Evolutionary conservation across 2,329 filamentous ascomycete genomes (phyloP).

Genomic region (Byssochlamys sp.): DNA sequence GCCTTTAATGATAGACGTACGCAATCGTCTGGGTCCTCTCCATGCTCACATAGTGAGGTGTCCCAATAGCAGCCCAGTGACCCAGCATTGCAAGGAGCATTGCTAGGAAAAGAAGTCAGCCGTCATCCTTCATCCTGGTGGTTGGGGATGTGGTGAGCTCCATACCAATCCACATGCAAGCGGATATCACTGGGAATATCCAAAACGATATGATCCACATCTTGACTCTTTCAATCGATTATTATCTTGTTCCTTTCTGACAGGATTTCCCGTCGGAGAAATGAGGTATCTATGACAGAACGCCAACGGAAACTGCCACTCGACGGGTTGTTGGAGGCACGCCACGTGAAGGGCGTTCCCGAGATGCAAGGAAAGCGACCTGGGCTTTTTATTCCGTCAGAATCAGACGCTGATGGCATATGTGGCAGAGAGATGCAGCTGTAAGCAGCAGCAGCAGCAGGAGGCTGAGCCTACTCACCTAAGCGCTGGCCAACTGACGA

Average conservation of each 20-base stretch:
- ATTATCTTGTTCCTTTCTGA: not conserved
- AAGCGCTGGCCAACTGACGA: not conserved
- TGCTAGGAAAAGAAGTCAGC: slow-evolving; percentile 24
- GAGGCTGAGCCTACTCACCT: not conserved
- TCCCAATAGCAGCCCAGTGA: slow-evolving; percentile 45
- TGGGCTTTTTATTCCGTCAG: too few relatives aligned
- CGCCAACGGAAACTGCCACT: too few relatives aligned
- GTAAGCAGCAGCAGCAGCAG: not conserved
- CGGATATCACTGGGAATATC: slow-evolving; percentile 52
- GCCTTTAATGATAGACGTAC: slow-evolving; percentile 24
- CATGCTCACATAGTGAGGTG: slow-evolving; percentile 47
- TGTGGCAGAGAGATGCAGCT: not conserved
- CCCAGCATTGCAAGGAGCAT: slow-evolving; percentile 53
- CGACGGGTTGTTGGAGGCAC: too few relatives aligned
- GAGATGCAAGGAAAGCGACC: too few relatives aligned
- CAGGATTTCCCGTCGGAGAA: too few relatives aligned
- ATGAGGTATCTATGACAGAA: too few relatives aligned
- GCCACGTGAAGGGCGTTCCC: too few relatives aligned
- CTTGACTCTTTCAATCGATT: slow-evolving; percentile 5
- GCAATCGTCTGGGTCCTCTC: slow-evolving; percentile 44
- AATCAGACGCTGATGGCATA: not conserved
- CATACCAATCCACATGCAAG: slow-evolving; percentile 45
- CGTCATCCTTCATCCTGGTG: not conserved
- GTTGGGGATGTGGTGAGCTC: not conserved
- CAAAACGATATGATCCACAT: slow-evolving; percentile 41